Conservation (phyloP, 805 yeast genomes). For the Candida silvicultrix region DNA sequence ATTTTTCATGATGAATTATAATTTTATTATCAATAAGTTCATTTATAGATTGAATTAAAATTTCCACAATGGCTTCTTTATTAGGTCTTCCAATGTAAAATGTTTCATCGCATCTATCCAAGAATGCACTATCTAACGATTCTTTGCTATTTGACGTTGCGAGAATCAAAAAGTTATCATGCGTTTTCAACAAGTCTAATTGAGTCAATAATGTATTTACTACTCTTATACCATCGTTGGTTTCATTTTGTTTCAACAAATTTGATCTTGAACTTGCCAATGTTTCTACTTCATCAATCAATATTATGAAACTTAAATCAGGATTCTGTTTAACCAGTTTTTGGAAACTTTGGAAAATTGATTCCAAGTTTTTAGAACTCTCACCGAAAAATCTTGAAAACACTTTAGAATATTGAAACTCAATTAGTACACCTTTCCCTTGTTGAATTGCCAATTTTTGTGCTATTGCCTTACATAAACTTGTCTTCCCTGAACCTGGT, state of each 20-base stretch:
- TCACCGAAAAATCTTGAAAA: slow-evolving; percentile 44
- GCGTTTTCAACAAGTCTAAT: slow-evolving; percentile 31
- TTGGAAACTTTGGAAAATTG: slow-evolving; percentile 29
- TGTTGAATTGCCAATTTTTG: slow-evolving; percentile 31
- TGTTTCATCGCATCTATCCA: slow-evolving; percentile 35
- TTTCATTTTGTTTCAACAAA: slow-evolving; percentile 30
- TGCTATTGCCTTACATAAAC: slow-evolving; percentile 32
- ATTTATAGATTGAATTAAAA: slow-evolving; percentile 23
- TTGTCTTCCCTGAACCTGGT: slow-evolving; percentile 43
- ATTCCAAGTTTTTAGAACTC: slow-evolving; percentile 34
- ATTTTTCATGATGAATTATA: slow-evolving; percentile 1
- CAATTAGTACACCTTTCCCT: slow-evolving; percentile 28
- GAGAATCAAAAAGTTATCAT: slow-evolving; percentile 28
- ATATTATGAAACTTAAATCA: slow-evolving; percentile 24
- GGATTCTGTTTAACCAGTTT: slow-evolving; percentile 13
- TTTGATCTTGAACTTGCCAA: slow-evolving; percentile 34
- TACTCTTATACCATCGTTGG: slow-evolving; percentile 36
- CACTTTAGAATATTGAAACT: slow-evolving; percentile 34
- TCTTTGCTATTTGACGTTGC: slow-evolving; percentile 35
- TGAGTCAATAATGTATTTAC: slow-evolving; percentile 38
- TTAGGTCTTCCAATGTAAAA: slow-evolving; percentile 31
- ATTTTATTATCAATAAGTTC: slow-evolving; percentile 17
- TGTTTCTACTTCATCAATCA: slow-evolving; percentile 43
- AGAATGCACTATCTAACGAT: slow-evolving; percentile 36
- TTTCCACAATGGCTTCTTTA: slow-evolving; percentile 22